Evolutionary conservation across 345 rosid species (phyloP).

Genomic region (Microthlaspi erraticum): DNA sequence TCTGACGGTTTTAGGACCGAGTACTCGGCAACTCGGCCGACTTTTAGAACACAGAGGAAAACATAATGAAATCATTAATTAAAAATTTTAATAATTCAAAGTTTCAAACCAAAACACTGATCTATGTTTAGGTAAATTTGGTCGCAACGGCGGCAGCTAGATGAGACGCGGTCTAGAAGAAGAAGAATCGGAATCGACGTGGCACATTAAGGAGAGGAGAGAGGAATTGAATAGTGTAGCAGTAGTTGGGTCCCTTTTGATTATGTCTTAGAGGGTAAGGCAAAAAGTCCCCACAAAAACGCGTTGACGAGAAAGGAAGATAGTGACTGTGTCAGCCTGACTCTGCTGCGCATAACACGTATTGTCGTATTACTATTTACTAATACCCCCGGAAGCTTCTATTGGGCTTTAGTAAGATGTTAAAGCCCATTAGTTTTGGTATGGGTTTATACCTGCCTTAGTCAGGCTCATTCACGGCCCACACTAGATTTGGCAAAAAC

Average conservation of each 20-base stretch:
- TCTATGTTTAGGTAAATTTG: background rate
- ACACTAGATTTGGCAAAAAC: constrained; percentile 97
- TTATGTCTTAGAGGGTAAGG: constrained; percentile 42
- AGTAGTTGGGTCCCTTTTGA: too few species aligned
- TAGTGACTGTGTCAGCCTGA: constrained; percentile 24
- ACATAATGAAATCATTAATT: too few species aligned
- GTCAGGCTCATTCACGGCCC: background rate
- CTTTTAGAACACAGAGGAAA: too few species aligned
- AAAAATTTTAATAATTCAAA: too few species aligned
- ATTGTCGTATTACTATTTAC: background rate
- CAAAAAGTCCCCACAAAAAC: constrained; percentile 26
- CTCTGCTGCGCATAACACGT: constrained; percentile 17
- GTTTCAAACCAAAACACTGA: too few species aligned
- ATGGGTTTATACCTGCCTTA: too few species aligned
- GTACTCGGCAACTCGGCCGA: too few species aligned
- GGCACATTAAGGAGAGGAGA: background rate
- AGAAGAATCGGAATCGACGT: constrained; percentile 18
- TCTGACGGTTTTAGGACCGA: too few species aligned
- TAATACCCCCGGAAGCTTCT: constrained; percentile 32
- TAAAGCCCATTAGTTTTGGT: background rate
- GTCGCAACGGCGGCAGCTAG: constrained; percentile 23
- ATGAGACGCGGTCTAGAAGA: constrained; percentile 36
- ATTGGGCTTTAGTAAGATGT: constrained; percentile 8
- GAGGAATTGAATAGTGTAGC: background rate
- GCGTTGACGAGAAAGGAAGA: constrained; percentile 34